Evolutionary conservation across 2,329 filamentous ascomycete species (phyloP), one percentile per base, ranked within the genome.

Genomic region (Podosphaera fusca): DNA sequence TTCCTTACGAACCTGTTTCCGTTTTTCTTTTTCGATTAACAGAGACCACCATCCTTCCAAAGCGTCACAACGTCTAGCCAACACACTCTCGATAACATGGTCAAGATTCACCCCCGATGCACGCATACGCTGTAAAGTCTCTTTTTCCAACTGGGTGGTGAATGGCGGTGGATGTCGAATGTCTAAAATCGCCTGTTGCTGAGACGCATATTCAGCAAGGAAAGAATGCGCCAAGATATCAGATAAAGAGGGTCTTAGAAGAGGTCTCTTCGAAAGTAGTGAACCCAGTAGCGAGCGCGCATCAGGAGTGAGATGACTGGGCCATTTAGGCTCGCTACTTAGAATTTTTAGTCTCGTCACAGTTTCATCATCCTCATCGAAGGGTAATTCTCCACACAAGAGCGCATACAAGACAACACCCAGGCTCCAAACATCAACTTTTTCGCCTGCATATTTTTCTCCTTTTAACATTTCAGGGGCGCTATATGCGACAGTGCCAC

Each of bases 401-500:
- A 94, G 72, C 54, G 87, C 86, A 66, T 89, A 92, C 1, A 92
- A 73, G 59, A 94, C 92, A 57, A 94, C 83, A 10, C 87, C 86
- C 62, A 94, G 68, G 65, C 87, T 92, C 87, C 87, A 98, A 3
- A 98, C 88, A 66, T 98, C 92, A 54, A 98, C 90, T 72, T 95
- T 96, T 72, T 95, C 88, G 33, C 88, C 90, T 0, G 89, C 92
- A 67, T 98, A 98, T 69, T 94, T 96, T 69, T 98, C 92, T 45
- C 89, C 92, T 69, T 92, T 95, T 46, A 98, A 76, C 92, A 98
- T 98, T 70, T 98, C 92, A 1, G 92, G 92, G 2, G 92, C 92
- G 57, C 88, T 95, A 70, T 98, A 98, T 72, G 90, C 96, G 60
- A 98, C 84, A 0, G 92, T 98, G 4, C 92, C 92, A 68, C 92